Percentiles rank a stretch among this genome's conserved stretches.
phyloP scores from a whole-genome alignment of 202 grass and related monocot genomes.

The Saccharum hybrid region DNA sequence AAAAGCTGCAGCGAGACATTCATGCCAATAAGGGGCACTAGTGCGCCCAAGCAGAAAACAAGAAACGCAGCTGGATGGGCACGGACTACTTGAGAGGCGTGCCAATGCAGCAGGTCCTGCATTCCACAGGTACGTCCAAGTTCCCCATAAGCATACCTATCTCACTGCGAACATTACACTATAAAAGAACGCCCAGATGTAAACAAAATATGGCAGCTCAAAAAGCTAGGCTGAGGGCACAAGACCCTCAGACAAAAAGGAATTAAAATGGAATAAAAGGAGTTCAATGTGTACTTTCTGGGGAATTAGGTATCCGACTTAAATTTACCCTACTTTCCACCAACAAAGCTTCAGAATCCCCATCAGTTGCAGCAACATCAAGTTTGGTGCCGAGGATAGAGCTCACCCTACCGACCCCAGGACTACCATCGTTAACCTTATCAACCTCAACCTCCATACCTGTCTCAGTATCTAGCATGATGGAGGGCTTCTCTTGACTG shows the following conservation, averaged over 20 bases:
- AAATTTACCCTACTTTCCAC: constrained; percentile 79
- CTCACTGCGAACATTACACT: constrained; percentile 44
- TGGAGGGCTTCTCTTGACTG: not conserved
- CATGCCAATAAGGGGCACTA: not conserved
- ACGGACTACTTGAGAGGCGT: not conserved
- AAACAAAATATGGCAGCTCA: constrained; percentile 55
- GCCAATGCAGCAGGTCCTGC: constrained; percentile 31
- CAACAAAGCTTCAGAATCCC: constrained; percentile 71
- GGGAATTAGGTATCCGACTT: constrained; percentile 96
- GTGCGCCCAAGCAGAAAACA: constrained; percentile 32
- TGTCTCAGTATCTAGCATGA: constrained; percentile 29
- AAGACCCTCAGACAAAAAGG: constrained; percentile 60
- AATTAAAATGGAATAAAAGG: constrained; percentile 72
- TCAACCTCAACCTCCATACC: constrained; percentile 39
- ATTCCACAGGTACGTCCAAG: constrained; percentile 35
- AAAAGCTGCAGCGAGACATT: not conserved
- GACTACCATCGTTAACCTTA: constrained; percentile 8
- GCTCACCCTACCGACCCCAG: constrained; percentile 47
- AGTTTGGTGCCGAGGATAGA: constrained; percentile 47
- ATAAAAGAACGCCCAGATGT: constrained; percentile 28
- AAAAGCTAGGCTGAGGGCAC: constrained; percentile 52
- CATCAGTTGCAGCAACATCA: constrained; percentile 58
- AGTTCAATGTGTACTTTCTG: constrained; percentile 99
- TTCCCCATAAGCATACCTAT: constrained; percentile 17
- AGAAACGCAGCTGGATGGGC: constrained; percentile 20